These are phyloP conservation scores for Lasiosphaeria miniovina DNA, from an alignment of 495 filamentous ascomycete genomes.

Conservation along the genomic window DNA sequence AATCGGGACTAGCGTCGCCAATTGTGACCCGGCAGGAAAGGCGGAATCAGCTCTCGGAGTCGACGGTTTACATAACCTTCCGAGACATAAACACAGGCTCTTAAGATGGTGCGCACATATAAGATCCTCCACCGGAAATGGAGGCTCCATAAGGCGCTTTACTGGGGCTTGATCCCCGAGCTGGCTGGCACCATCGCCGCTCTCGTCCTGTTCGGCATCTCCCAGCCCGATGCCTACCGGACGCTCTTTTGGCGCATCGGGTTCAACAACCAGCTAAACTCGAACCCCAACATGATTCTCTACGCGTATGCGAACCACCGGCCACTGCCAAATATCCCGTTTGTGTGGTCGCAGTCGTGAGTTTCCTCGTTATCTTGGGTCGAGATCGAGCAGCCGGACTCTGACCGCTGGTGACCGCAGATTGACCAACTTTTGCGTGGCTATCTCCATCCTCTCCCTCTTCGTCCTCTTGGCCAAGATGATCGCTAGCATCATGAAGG, in stretches of 20 bases:
- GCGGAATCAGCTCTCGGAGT: background rate
- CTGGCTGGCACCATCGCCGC: constrained; percentile 64
- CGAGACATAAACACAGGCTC: background rate
- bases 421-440: constrained; percentile 76
- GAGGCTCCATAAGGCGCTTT: constrained; percentile 60
- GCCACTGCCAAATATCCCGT: constrained; percentile 59
- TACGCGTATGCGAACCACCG: constrained; percentile 77
- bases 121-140: constrained; percentile 53
- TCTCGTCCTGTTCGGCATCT: constrained; percentile 78
- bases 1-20: background rate
- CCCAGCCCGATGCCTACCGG: constrained; percentile 74
- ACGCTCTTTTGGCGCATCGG: constrained; percentile 82
- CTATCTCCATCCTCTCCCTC: constrained; percentile 71
- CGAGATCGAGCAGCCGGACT: background rate
- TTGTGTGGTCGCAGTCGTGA: constrained; percentile 83
- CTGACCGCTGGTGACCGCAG: constrained; percentile 43
- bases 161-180: constrained; percentile 67
- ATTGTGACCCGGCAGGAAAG: constrained; percentile 3
- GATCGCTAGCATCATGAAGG: constrained; percentile 66
- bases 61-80: background rate
- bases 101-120: constrained; percentile 39
- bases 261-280: constrained; percentile 76
- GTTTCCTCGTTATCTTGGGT: constrained; percentile 31
- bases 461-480: constrained; percentile 65
- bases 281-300: constrained; percentile 65